Evolutionary conservation across 140 eudicot genomes (phyloP), one percentile per base, ranked within the genome.

Genomic region (Bidens hawaiensis): DNA sequence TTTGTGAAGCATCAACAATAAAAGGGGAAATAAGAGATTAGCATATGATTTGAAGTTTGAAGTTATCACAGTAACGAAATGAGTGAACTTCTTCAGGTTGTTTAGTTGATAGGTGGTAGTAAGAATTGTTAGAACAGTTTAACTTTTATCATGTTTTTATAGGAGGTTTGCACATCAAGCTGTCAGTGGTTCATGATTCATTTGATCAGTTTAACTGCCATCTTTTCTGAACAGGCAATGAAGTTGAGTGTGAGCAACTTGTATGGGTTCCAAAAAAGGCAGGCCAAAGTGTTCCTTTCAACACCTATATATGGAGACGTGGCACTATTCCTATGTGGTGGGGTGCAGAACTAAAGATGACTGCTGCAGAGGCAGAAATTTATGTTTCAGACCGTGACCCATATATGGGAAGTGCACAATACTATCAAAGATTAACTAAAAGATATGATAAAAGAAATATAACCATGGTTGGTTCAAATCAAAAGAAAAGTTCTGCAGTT

Each of bases 251-350:
- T 67, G 98, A 91, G 80, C 98, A 91, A 73, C 82, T 91, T 78
- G 96, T 91, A 25, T 91, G 98, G 98, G 79, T 91, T 49, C 95
- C 95, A 12, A 84, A 79, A 77, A 80, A 31, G 68, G 54, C 71
- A 4, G 82, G 87, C 51, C 95, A 82, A 76, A 91, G 95, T 79
- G 93, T 91, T 62, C 93, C 93, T 41, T 91, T 91, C 75, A 91
- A 75, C 76, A 82, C 95, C 23, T 91, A 91, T 59, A 72, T 91
- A 50, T 91, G 95, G 95, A 82, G 98, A 45, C 81, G 98, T 62
- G 98, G 98, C 67, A 84, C 95, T 46, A 91, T 91, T 64, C 98
- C 98, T 50, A 87, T 91, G n/a, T 91, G 98, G 98, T 91, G 98
- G 98, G 98, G 98, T 30, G 98, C 98, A 71, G 98, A 91, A 64